Base-by-base conservation (phyloP, 495 filamentous ascomycete species). In the Halenospora varia region DNA sequence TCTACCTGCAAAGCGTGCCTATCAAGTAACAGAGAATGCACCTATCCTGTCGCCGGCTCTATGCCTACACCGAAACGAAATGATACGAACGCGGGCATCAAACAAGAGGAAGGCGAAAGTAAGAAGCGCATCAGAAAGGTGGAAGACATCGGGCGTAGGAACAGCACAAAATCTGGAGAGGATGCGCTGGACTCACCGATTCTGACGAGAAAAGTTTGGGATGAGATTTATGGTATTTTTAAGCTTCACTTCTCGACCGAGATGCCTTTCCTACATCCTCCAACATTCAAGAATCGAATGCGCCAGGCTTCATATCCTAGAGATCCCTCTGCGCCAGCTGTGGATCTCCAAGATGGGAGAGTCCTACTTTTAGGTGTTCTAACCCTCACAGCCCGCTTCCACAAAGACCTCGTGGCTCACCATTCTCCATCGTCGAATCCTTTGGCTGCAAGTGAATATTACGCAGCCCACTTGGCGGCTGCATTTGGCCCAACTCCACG, bases 221-320 rank as follows among this genome's bases (percentile, higher is more conserved):
- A 82, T 60, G 81, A 83, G 53, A 68, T 90, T 59, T 88, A 90
- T 61, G 88, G 92, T 59, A 81, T 90, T 48, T 96, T 90, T 68
- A 85, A 91, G 71, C 76, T 88, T 15, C 88, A 96, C 68, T 93
- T 87, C 66, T 87, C 88, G 0, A 86, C 89, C 0, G 84, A 92
- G 48, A 77, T 96, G 48, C 89, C 90, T 2, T 96, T 96, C 67
- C 74, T 96, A 17, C 88, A 94, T 63, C 78, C 88, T 13, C 85
- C 88, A 1, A 89, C 87, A 0, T 87, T 95, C 63, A 86, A 87
- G 66, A 74, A 81, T 62, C 77, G 29, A 64, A 74, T 52, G 56
- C 72, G 45, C 70, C 71, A 48, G 71, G 74, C 54, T 57, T 49
- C 60, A 1, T 66, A 54, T 25, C 63, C 63, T 0, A 23, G 61